A percentile compares a stretch with the other conserved stretches of the same genome.
phyloP scores from a whole-genome alignment of 2,329 filamentous ascomycete genomes.

The Microsporum ferrugineum region DNA sequence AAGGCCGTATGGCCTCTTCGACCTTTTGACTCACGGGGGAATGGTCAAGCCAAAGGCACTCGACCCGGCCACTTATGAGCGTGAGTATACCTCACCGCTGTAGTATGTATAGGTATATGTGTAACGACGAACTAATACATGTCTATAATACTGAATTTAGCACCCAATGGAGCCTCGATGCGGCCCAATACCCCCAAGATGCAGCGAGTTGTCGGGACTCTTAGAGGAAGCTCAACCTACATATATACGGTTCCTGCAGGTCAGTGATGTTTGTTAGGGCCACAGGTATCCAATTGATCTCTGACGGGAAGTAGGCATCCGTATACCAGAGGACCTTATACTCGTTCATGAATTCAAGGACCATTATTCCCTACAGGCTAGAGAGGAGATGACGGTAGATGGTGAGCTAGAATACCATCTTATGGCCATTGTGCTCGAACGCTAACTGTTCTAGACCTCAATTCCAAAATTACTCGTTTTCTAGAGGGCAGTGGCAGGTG shows the following conservation, averaged over 20 bases:
- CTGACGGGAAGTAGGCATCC: constrained; percentile 6
- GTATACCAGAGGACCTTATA: constrained; percentile 17
- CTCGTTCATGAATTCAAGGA: constrained; percentile 19
- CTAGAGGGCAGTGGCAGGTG: constrained; percentile 5
- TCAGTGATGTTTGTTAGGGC: neutral
- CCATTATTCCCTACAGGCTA: constrained; percentile 18
- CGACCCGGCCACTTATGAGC: constrained; percentile 12
- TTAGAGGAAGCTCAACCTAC: neutral
- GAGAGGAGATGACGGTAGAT: constrained; percentile 15
- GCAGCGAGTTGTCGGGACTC: neutral
- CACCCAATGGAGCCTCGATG: constrained; percentile 13
- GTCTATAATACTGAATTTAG: neutral
- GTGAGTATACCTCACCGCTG: constrained; percentile 5
- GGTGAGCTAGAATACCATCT: constrained; percentile 6
- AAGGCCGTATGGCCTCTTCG: constrained; percentile 12
- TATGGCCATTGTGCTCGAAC: neutral
- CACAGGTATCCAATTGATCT: too few species aligned
- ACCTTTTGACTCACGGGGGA: constrained; percentile 15
- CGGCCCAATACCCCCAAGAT: constrained; percentile 10
- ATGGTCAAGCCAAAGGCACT: constrained; percentile 15
- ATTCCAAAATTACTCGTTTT: constrained; percentile 16
- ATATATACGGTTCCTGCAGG: neutral
- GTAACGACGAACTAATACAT: neutral
- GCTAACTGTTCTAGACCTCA: constrained; percentile 13
- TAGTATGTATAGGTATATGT: neutral